phyloP scores from a whole-genome alignment of 2,329 filamentous ascomycete genomes.

The Sphaerulina musiva region DNA sequence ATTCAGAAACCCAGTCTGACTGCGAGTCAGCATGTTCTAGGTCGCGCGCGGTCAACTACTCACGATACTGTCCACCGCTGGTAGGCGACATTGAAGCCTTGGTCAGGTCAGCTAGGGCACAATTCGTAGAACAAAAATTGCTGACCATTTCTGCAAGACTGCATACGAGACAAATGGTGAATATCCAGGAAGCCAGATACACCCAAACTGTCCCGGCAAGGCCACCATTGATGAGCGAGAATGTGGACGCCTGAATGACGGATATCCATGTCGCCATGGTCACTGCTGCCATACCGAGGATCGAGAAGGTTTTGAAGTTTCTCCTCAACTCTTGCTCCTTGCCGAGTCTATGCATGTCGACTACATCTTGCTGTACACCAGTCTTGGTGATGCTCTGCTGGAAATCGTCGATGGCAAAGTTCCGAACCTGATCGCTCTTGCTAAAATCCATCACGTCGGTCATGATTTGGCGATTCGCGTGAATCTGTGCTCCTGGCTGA shows the following conservation, averaged over 20 bases:
- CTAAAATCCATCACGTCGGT: neutral
- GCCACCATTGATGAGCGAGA: slow-evolving; percentile 23
- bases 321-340: slow-evolving; percentile 6
- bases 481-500: too few relatives aligned
- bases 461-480: neutral
- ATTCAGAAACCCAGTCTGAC: slow-evolving; percentile 16
- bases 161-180: slow-evolving; percentile 10
- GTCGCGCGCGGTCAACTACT: neutral
- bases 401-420: neutral
- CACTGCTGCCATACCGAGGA: slow-evolving; percentile 8
- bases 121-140: too few relatives aligned
- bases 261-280: neutral
- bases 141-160: slow-evolving; percentile 24
- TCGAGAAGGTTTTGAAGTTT: slow-evolving; percentile 9
- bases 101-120: too few relatives aligned
- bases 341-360: slow-evolving; percentile 14
- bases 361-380: slow-evolving; percentile 7
- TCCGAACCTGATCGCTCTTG: neutral
- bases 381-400: neutral
- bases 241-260: neutral
- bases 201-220: slow-evolving; percentile 17
- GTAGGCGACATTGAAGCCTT: too few relatives aligned
- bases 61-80: slow-evolving; percentile 14
- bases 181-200: slow-evolving; percentile 9
- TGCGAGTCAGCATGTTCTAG: too few relatives aligned